Conservation (phyloP, 2,329 filamentous ascomycete species). For the Paecilomyces formosus region DNA sequence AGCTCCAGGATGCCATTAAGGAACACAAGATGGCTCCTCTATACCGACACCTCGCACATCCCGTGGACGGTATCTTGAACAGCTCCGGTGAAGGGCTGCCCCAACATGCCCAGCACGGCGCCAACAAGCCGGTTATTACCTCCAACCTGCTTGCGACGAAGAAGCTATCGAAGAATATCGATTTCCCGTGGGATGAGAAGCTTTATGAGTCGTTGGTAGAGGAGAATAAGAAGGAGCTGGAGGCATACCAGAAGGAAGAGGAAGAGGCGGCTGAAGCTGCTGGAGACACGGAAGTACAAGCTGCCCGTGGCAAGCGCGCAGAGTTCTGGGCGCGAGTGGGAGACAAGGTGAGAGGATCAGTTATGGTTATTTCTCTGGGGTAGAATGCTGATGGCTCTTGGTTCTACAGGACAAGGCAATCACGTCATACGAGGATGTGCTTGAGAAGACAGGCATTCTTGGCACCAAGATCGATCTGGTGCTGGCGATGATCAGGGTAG, state of each 20-base stretch:
- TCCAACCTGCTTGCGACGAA: slow-evolving; percentile 70
- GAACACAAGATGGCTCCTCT: slow-evolving; percentile 61
- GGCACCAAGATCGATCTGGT: slow-evolving; percentile 97
- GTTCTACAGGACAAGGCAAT: slow-evolving; percentile 76
- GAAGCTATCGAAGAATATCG: slow-evolving; percentile 56
- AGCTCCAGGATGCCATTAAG: slow-evolving; percentile 56
- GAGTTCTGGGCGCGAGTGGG: slow-evolving; percentile 94
- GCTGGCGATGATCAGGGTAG: slow-evolving; percentile 90
- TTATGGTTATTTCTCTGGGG: background rate
- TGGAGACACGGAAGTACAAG: slow-evolving; percentile 90
- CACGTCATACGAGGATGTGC: slow-evolving; percentile 81
- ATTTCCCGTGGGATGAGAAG: slow-evolving; percentile 82
- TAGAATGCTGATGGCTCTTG: background rate
- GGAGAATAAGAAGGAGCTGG: slow-evolving; percentile 71
- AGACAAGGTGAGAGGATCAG: slow-evolving; percentile 66
- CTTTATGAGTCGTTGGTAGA: slow-evolving; percentile 71
- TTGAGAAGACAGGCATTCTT: slow-evolving; percentile 95
- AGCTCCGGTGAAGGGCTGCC: slow-evolving; percentile 57
- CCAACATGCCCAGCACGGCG: slow-evolving; percentile 28
- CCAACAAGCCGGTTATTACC: slow-evolving; percentile 46
- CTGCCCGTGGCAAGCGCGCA: slow-evolving; percentile 85
- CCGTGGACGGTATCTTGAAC: slow-evolving; percentile 71
- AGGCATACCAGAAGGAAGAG: slow-evolving; percentile 72
- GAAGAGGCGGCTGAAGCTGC: slow-evolving; percentile 94
- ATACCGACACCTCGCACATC: slow-evolving; percentile 59